Base-by-base conservation (phyloP, 1,284 basidiomycete species). In the Microbotryomycetes sp. region DNA sequence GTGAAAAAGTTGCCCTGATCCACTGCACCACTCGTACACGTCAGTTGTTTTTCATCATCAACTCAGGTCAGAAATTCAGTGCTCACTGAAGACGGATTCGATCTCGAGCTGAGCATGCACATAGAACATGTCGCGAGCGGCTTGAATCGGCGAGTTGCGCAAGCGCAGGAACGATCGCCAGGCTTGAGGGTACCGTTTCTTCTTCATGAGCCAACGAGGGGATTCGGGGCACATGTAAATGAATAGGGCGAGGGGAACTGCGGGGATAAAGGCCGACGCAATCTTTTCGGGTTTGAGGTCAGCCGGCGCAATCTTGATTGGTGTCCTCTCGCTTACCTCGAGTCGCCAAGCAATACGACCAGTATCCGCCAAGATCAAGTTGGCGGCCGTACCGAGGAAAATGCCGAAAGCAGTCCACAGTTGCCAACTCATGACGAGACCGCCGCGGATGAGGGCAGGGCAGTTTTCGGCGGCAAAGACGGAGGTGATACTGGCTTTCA, bases 131-230 rank as follows among this genome's bases (percentile, higher is more conserved):
- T 88, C 79, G 77, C 83, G 78, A 7, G 87, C 86, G 4, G 90
- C 89, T 70, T 89, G 85, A n/a, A 92, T 73, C 6, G 77, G 78
- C 59, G 80, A 80, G 75, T 82, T 79, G 24, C 89, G 83, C 0
- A 91, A 80, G 11, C 82, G 79, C 28, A 76, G 75, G 18, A 90
- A 78, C 2, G 86, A 84, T 3, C 80, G 69, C 72, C 80, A 87
- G 0, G 89, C 89, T 45, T 86, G 74, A 4, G 76, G 74, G 71
- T 87, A 41, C 18, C 35, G 9, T 9, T 18, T 9, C 18, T 41
- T 41, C 35, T 41, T 41, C 35, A 41, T 41, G 18, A 41, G 35
- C 35, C 35, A 41, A 18, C 86, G 82, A 5, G 87, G 86, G 0
- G 81, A 83, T 73, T 83, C 81, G 26, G 66, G 66, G 50, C 54